Evolutionary conservation across 176 grass and related monocot species (phyloP).

Genomic region (Phyllostachys edulis): DNA sequence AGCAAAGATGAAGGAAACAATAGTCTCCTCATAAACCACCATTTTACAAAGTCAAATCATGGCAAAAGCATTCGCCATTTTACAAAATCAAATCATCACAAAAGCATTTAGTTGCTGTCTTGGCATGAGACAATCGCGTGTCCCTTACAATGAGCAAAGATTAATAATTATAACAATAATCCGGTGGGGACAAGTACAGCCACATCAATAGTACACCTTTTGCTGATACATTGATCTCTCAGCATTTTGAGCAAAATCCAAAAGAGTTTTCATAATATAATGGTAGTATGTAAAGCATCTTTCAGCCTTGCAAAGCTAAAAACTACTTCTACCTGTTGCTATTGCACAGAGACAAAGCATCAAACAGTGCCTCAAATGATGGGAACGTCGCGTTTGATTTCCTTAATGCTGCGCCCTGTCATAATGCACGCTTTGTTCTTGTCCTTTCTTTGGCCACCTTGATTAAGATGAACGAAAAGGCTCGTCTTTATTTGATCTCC

Average conservation of each 20-base stretch:
- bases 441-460: neutral
- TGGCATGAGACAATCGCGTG: slow-evolving; percentile 21
- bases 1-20: neutral
- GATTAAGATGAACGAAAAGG: slow-evolving; percentile 21
- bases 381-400: slow-evolving; percentile 25
- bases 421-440: neutral
- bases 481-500: slow-evolving; percentile 18
- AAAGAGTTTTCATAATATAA: neutral
- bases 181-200: slow-evolving; percentile 23
- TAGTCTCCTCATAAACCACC: neutral
- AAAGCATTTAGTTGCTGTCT: neutral
- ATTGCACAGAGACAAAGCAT: slow-evolving; percentile 31
- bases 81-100: slow-evolving; percentile 15
- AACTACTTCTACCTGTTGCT: neutral
- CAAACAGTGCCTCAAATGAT: neutral
- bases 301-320: slow-evolving; percentile 7
- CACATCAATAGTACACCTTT: neutral
- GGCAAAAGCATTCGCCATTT: neutral
- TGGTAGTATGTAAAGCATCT: slow-evolving; percentile 15
- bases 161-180: neutral
- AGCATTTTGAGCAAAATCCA: slow-evolving; percentile 13
- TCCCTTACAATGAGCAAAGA: slow-evolving; percentile 36
- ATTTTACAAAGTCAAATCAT: slow-evolving; percentile 8
- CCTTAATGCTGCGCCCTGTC: slow-evolving; percentile 5
- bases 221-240: neutral